Conservation (phyloP, 2,329 filamentous ascomycete species). For the Phialocephala sp. region DNA sequence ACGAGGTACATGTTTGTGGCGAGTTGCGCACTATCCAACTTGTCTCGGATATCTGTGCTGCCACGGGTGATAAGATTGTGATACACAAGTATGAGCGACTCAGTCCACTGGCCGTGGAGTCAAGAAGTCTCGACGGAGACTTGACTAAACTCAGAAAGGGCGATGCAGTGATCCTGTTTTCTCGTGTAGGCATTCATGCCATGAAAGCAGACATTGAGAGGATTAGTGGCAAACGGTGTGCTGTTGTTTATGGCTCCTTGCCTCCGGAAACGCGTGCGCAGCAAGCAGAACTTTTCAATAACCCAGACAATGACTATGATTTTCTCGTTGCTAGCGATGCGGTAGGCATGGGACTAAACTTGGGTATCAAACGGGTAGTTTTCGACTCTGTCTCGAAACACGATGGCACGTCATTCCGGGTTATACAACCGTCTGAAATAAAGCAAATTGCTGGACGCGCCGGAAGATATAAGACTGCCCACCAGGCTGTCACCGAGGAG, state of each 20-base stretch:
- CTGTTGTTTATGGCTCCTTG: conserved; percentile 89
- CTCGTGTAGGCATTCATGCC: conserved; percentile 78
- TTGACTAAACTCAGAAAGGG: conserved; percentile 78
- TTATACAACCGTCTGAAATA: conserved; percentile 75
- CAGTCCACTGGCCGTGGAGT: conserved; percentile 74
- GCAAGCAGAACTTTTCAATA: conserved; percentile 92
- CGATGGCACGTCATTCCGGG: conserved; percentile 61
- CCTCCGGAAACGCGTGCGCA: conserved; percentile 92
- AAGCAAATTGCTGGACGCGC: conserved; percentile 96
- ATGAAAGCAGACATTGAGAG: conserved; percentile 80
- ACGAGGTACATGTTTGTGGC: conserved; percentile 91
- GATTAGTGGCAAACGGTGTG: conserved; percentile 77
- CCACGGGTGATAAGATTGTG: conserved; percentile 80
- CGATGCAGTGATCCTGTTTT: conserved; percentile 89
- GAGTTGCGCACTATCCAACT: conserved; percentile 83
- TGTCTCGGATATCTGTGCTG: conserved; percentile 76
- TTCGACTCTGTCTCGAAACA: conserved; percentile 81
- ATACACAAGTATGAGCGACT: conserved; percentile 86
- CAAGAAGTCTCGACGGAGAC: conserved; percentile 65
- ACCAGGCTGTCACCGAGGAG: conserved; percentile 52
- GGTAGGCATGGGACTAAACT: conserved; percentile 95
- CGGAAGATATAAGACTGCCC: conserved; percentile 80
- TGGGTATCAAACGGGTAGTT: conserved; percentile 89
- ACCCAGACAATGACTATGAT: conserved; percentile 94
- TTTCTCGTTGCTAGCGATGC: conserved; percentile 93